Conservation (phyloP, 305 asterid species). For the Caryopteris hybrid region DNA sequence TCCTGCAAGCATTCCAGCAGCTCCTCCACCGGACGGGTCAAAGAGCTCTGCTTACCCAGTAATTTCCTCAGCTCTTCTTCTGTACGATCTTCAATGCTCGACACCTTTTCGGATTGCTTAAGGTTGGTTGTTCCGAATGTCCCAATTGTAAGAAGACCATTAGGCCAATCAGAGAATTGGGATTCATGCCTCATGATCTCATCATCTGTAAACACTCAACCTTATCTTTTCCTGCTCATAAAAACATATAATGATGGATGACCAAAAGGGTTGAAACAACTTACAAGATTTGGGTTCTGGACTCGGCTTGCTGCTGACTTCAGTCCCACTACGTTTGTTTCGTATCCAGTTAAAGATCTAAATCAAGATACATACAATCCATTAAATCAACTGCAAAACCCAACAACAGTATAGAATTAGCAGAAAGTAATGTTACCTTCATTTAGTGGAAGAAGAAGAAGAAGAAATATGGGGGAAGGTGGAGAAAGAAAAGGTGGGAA, state of each 20-base stretch:
- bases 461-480: slow-evolving; percentile 2
- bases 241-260: too few species aligned
- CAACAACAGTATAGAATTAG: neutral
- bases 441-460: slow-evolving; percentile 21
- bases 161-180: slow-evolving; percentile 71
- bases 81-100: too few species aligned
- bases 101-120: slow-evolving; percentile 20
- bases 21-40: slow-evolving; percentile 12
- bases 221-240: neutral
- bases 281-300: slow-evolving; percentile 35
- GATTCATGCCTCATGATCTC: slow-evolving; percentile 14
- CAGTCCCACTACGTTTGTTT: slow-evolving; percentile 42
- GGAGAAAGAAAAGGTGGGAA: slow-evolving; percentile 12
- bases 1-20: slow-evolving; percentile 25
- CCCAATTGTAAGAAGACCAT: slow-evolving; percentile 65
- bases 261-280: neutral
- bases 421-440: slow-evolving; percentile 43
- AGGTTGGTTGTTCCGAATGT: slow-evolving; percentile 55
- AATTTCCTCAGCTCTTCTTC: slow-evolving; percentile 29
- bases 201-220: neutral
- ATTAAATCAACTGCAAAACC: neutral
- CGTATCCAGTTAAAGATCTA: slow-evolving; percentile 79
- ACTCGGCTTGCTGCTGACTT: slow-evolving; percentile 23
- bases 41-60: too few species aligned
- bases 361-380: slow-evolving; percentile 3